A percentile compares a stretch with the other conserved stretches of the same genome.
Conservation (phyloP, 148 eudicot genomes). For the Chenopodium quinoa region DNA sequence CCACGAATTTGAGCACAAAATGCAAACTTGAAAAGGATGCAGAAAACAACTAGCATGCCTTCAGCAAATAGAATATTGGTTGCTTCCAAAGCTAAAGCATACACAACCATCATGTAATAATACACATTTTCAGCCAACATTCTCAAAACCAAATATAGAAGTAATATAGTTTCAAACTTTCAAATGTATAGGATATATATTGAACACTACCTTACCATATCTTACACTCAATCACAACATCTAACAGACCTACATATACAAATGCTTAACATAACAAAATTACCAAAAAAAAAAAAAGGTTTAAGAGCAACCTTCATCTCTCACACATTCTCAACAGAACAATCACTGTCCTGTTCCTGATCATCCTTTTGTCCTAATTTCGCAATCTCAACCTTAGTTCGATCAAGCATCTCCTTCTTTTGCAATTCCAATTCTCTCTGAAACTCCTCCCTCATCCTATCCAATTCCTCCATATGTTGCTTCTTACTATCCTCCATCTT, state of each 20-base stretch:
- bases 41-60: neutral
- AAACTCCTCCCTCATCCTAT: slow-evolving; percentile 78
- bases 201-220: neutral
- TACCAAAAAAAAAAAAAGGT: slow-evolving; percentile 4
- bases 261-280: neutral
- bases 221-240: neutral
- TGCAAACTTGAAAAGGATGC: neutral
- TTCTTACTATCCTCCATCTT: slow-evolving; percentile 90
- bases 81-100: neutral
- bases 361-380: slow-evolving; percentile 51
- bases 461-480: slow-evolving; percentile 85
- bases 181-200: neutral
- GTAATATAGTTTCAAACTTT: neutral
- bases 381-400: slow-evolving; percentile 67
- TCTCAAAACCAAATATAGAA: slow-evolving; percentile 1
- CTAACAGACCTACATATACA: slow-evolving; percentile 9
- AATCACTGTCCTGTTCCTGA: slow-evolving; percentile 37
- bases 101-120: neutral
- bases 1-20: neutral
- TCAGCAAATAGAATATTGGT: neutral
- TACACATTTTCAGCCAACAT: neutral
- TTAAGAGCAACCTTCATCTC: slow-evolving; percentile 26
- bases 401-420: slow-evolving; percentile 85
- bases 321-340: slow-evolving; percentile 52
- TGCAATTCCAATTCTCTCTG: slow-evolving; percentile 82